phyloP scores from a whole-genome alignment of 768 basidiomycete species.

The Mycena haematopus region DNA sequence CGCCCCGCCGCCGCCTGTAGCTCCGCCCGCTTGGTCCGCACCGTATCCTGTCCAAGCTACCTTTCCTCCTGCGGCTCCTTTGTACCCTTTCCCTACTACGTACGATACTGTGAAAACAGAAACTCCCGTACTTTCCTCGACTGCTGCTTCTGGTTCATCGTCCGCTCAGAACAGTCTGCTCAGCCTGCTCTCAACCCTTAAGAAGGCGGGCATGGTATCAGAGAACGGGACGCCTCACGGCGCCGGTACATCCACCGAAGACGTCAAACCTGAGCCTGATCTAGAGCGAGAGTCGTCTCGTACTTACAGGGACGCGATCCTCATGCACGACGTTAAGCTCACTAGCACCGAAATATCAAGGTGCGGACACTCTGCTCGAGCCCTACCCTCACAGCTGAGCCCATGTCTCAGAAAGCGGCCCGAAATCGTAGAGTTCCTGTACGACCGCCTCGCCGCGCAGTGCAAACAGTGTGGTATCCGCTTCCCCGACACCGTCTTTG shows the following conservation, averaged over 20 bases:
- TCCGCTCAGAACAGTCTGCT: slow-evolving; percentile 51
- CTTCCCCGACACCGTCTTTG: slow-evolving; percentile 73
- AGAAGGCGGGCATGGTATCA: slow-evolving; percentile 82
- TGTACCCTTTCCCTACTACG: slow-evolving; percentile 30
- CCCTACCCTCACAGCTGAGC: slow-evolving; percentile 11
- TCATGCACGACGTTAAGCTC: slow-evolving; percentile 66
- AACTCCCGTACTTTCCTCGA: slow-evolving; percentile 39
- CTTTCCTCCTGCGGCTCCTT: slow-evolving; percentile 26
- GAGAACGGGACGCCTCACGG: slow-evolving; percentile 58
- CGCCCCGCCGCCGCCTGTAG: slow-evolving; percentile 11
- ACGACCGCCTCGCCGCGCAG: slow-evolving; percentile 75
- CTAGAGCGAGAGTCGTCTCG: slow-evolving; percentile 55
- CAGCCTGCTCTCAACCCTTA: slow-evolving; percentile 67
- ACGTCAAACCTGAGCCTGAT: slow-evolving; percentile 45
- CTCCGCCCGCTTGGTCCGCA: slow-evolving; percentile 32
- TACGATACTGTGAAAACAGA: slow-evolving; percentile 33
- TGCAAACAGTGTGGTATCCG: slow-evolving; percentile 95
- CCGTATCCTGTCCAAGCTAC: slow-evolving; percentile 36
- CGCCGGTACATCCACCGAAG: slow-evolving; percentile 50
- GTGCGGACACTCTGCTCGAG: slow-evolving; percentile 44
- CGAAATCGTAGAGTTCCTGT: slow-evolving; percentile 68
- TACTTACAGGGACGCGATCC: slow-evolving; percentile 65
- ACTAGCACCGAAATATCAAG: slow-evolving; percentile 73
- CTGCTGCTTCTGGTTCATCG: slow-evolving; percentile 37
- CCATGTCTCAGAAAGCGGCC: slow-evolving; percentile 57